Conservation (phyloP, 306 rosid species). For the Luffa acutangula region DNA sequence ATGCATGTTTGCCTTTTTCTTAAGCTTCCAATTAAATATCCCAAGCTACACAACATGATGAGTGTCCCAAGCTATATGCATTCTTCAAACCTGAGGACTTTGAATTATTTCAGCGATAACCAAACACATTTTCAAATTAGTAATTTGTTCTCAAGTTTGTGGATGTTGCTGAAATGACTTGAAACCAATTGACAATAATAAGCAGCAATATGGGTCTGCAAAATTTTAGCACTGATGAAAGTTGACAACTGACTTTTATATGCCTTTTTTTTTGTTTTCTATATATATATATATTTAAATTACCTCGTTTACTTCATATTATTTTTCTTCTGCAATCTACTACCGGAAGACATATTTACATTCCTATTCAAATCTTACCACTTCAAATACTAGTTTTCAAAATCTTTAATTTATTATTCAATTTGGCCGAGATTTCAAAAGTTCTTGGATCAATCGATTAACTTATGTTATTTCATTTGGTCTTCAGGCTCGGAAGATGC, state of each 20-base stretch:
- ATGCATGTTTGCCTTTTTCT: neutral
- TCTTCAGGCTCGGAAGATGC: slow-evolving; percentile 89
- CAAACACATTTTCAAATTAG: neutral
- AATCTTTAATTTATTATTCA: neutral
- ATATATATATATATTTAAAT: neutral
- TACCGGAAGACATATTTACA: neutral
- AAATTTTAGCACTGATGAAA: neutral
- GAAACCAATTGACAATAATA: neutral
- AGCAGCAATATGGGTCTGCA: neutral
- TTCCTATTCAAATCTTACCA: neutral
- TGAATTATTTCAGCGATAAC: neutral
- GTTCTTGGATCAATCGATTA: neutral
- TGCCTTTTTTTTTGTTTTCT: neutral
- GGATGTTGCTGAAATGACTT: neutral
- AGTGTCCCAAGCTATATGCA: neutral
- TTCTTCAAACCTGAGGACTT: neutral
- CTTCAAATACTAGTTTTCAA: neutral
- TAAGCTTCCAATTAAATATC: neutral
- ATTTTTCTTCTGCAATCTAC: neutral
- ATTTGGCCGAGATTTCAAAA: neutral
- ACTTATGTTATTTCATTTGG: slow-evolving; percentile 10
- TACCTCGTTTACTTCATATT: neutral
- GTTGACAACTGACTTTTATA: neutral
- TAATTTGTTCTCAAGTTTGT: neutral
- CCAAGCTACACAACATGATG: neutral